These are phyloP conservation scores for Aspergillus eucalypticola DNA, from an alignment of 2,329 filamentous ascomycete genomes.

Conservation along the genomic window DNA sequence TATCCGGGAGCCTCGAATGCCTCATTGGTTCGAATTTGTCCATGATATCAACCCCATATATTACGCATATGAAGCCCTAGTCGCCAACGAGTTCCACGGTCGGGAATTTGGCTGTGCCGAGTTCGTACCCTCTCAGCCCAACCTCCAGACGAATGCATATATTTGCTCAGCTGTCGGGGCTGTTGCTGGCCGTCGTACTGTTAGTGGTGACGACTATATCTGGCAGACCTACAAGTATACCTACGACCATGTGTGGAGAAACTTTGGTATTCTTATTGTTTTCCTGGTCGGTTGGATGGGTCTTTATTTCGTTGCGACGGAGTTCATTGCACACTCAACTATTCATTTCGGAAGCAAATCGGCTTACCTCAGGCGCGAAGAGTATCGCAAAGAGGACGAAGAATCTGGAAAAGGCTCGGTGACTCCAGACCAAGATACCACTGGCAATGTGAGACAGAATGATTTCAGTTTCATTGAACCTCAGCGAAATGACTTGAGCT, in stretches of 20 bases:
- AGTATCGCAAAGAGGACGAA: constrained; percentile 1
- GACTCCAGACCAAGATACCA: background rate
- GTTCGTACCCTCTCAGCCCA: constrained; percentile 50
- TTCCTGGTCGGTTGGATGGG: constrained; percentile 61
- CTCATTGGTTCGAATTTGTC: constrained; percentile 76
- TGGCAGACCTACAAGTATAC: constrained; percentile 57
- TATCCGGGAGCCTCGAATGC: constrained; percentile 59
- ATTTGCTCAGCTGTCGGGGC: constrained; percentile 62
- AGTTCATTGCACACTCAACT: constrained; percentile 59
- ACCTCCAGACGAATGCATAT: constrained; percentile 38
- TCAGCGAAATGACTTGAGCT: constrained; percentile 76
- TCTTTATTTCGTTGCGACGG: constrained; percentile 54
- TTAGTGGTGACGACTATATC: constrained; percentile 63
- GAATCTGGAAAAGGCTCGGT: background rate
- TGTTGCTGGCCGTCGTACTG: constrained; percentile 52
- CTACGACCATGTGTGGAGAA: constrained; percentile 63
- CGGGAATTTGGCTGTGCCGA: constrained; percentile 58
- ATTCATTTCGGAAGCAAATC: constrained; percentile 57
- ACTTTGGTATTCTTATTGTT: constrained; percentile 67
- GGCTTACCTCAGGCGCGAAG: constrained; percentile 1
- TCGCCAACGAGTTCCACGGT: constrained; percentile 77
- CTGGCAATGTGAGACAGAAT: background rate
- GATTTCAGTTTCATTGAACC: constrained; percentile 42
- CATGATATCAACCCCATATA: constrained; percentile 75
- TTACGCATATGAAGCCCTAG: constrained; percentile 77